These are phyloP conservation scores for Rhizophagus clarus DNA, from an alignment of 192 early-diverging fungal species.

Conservation along the genomic window DNA sequence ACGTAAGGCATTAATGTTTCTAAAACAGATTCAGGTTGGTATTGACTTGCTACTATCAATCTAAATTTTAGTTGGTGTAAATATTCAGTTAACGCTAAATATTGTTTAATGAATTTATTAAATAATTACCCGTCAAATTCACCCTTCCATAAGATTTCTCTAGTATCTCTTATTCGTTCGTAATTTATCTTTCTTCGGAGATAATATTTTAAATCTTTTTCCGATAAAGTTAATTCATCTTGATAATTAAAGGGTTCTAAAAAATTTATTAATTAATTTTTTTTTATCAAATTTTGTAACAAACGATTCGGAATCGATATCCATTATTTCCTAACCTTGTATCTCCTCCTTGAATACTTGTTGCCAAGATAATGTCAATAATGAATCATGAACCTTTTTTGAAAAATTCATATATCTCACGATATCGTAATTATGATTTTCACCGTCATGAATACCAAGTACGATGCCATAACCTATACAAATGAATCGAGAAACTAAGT, in stretches of 20 bases:
- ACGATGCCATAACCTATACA: slow-evolving; percentile 58
- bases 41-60: slow-evolving; percentile 81
- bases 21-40: slow-evolving; percentile 72
- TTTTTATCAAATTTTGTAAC: not conserved
- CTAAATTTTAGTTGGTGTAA: slow-evolving; percentile 38
- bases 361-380: slow-evolving; percentile 73
- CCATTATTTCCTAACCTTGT: slow-evolving; percentile 49
- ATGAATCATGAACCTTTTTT: slow-evolving; percentile 46
- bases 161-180: slow-evolving; percentile 48
- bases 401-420: slow-evolving; percentile 79
- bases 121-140: slow-evolving; percentile 66
- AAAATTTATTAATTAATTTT: not conserved
- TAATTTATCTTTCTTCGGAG: slow-evolving; percentile 57
- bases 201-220: slow-evolving; percentile 54
- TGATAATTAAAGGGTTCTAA: slow-evolving; percentile 58
- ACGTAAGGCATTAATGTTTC: slow-evolving; percentile 71
- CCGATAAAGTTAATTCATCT: slow-evolving; percentile 49
- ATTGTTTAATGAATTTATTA: not conserved
- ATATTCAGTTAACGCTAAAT: not conserved
- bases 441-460: slow-evolving; percentile 74
- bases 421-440: slow-evolving; percentile 72
- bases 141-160: slow-evolving; percentile 56
- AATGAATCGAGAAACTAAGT: not conserved
- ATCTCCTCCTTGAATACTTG: slow-evolving; percentile 58
- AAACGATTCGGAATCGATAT: not conserved